Percentiles rank a stretch among this genome's conserved stretches.
Evolutionary conservation across 768 basidiomycete species (phyloP).

Genomic region (Sarcomyxa edulis): DNA sequence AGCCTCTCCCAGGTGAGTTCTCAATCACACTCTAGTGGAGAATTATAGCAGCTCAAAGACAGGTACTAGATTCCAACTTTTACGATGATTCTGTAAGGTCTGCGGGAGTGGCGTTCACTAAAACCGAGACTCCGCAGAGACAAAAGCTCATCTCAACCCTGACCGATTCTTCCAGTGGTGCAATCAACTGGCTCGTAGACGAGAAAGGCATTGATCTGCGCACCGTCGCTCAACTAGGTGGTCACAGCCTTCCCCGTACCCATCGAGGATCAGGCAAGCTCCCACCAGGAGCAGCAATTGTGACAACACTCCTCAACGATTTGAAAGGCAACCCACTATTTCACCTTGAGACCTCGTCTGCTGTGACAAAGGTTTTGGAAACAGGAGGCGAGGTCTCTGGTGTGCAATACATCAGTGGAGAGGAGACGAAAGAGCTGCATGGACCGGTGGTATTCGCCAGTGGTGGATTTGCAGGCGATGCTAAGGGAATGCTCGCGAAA

Average conservation of each 20-base stretch:
- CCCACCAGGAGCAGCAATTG: conserved; percentile 22
- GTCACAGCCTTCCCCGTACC: conserved; percentile 15
- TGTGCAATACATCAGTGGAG: conserved; percentile 17
- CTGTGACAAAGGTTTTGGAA: conserved; percentile 15
- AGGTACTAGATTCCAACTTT: background rate
- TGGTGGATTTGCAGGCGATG: conserved; percentile 20
- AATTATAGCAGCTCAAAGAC: background rate
- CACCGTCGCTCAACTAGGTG: conserved; percentile 18
- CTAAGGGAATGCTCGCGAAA: conserved; percentile 14
- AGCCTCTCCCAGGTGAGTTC: conserved; percentile 11
- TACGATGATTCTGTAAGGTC: conserved; percentile 10
- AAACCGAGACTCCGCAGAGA: conserved; percentile 14
- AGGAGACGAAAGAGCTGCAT: conserved; percentile 3
- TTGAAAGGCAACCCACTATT: conserved; percentile 9
- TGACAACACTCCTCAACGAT: conserved; percentile 18
- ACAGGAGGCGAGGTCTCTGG: conserved; percentile 13
- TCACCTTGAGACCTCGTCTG: conserved; percentile 15
- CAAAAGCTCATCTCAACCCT: conserved; percentile 18
- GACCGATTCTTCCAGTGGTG: conserved; percentile 17
- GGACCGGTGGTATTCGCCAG: too few relatives aligned
- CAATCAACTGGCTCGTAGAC: conserved; percentile 18
- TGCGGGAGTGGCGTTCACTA: conserved; percentile 16
- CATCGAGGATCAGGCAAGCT: conserved; percentile 19
- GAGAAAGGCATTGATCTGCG: conserved; percentile 19
- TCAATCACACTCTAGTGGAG: conserved; percentile 17